Percentiles rank a stretch among this genome's conserved stretches.
phyloP scores from a whole-genome alignment of 1,284 basidiomycete genomes.

The Sanghuangporus weigelae region DNA sequence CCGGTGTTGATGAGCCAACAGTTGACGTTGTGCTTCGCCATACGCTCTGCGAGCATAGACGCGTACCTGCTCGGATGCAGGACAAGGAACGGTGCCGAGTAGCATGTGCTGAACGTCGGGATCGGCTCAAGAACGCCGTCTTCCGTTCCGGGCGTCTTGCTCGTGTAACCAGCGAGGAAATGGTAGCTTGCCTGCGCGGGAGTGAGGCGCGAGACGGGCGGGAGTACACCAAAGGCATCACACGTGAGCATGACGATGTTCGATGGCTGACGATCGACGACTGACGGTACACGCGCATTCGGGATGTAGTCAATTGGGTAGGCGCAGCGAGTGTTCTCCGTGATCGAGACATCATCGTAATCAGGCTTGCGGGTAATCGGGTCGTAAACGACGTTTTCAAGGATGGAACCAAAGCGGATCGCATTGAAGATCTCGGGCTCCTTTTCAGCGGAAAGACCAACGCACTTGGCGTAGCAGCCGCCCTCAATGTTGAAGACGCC shows the following conservation, averaged over 20 bases:
- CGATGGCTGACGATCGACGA: conserved; percentile 79
- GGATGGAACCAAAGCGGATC: conserved; percentile 92
- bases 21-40: conserved; percentile 87
- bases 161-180: conserved; percentile 94
- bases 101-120: conserved; percentile 99
- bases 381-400: conserved; percentile 99
- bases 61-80: conserved; percentile 95
- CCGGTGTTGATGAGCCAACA: conserved; percentile 99
- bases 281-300: conserved; percentile 91
- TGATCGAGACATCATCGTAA: conserved; percentile 96
- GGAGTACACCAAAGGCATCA: conserved; percentile 97
- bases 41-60: conserved; percentile 94
- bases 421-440: conserved; percentile 98
- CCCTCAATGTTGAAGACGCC: conserved; percentile 99
- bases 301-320: conserved; percentile 97
- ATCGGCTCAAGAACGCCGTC: conserved; percentile 98
- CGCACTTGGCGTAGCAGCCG: conserved; percentile 98
- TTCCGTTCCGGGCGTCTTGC: conserved; percentile 95
- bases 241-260: conserved; percentile 99
- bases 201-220: conserved; percentile 90
- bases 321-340: conserved; percentile 98
- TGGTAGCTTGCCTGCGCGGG: conserved; percentile 97
- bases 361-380: conserved; percentile 83
- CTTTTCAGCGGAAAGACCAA: conserved; percentile 94
- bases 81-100: conserved; percentile 98